Evolutionary conservation across 352 stramenopile genomes (phyloP), one percentile per base, ranked within the genome.

Genomic region (Pythium chondricola): DNA sequence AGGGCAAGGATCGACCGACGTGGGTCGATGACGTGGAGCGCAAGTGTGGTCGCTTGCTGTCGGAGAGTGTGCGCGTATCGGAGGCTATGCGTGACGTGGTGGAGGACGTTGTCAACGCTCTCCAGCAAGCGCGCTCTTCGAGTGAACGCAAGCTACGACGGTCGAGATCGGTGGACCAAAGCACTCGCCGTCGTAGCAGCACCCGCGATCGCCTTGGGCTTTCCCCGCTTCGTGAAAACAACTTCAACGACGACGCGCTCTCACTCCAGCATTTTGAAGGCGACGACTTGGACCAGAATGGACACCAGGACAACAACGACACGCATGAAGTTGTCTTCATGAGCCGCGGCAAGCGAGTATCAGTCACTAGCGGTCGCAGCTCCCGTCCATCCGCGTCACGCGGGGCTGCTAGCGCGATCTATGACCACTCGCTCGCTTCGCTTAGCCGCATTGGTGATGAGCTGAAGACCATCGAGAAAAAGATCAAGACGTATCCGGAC

Each of bases 381-480:
- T 70, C 63, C 0, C 60, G 63, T 36, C 49, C 67, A 10, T 67
- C 51, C n/a, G 40, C 30, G 25, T 48, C 35, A 35, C 45, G 53
- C 9, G 53, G 45, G 3, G 42, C 20, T 16, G 48, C 64, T n/a
- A 73, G 65, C 25, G 50, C 48, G 2, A 50, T 82, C 25, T 78
- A 82, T 26, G 52, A 46, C 33, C 69, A 58, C 54, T 85, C 78
- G 4, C 43, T 89, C 13, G 65, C 67, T 2, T 82, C 73, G 2
- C 59, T 88, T 31, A 59, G 70, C 14, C 77, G 77, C 13, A 67
- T 89, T 27, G 65, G 73, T 25, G 56, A 78, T 4, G 77, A 88
- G 45, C 53, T 90, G 29, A 74, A 86, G 53, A 69, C 66, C n/a
- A 74, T 90, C 37, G 75, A 86, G 51, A 77, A 69, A 43, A 77